These are phyloP conservation scores for Hypoxylon sp. DNA, from an alignment of 2,329 filamentous ascomycete genomes.

Conservation along the genomic window DNA sequence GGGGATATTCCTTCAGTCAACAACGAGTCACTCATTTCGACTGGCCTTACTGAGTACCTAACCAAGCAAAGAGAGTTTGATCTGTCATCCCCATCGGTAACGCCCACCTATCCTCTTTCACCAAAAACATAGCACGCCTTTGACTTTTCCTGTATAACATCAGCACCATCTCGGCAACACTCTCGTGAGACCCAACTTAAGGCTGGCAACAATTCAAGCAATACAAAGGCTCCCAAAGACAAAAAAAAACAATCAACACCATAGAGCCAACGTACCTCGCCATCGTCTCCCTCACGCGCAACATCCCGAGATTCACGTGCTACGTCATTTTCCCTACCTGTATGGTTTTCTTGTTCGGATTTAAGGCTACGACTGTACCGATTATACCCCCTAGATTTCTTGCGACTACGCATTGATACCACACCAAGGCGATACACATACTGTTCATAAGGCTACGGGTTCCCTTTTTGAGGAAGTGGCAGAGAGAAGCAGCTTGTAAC, in stretches of 20 bases:
- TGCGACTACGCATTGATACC: conserved; percentile 11
- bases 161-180: not conserved
- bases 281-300: not conserved
- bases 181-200: not conserved
- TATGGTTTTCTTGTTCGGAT: conserved; percentile 6
- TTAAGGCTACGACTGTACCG: conserved; percentile 7
- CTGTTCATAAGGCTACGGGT: not conserved
- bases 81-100: not conserved
- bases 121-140: not conserved
- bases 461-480: not conserved
- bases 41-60: not conserved
- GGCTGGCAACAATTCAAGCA: not conserved
- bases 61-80: no score
- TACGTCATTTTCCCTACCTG: not conserved
- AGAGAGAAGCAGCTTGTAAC: not conserved
- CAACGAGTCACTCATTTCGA: not conserved
- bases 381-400: conserved; percentile 26
- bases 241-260: not conserved
- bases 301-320: not conserved
- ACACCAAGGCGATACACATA: not conserved
- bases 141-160: not conserved
- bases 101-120: not conserved
- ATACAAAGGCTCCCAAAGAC: not conserved
- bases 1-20: not conserved
- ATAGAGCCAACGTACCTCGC: not conserved